A percentile compares a stretch with the other conserved stretches of the same genome.
Evolutionary conservation across 176 grass and related monocot species (phyloP).

Genomic region (Puccinellia tenuiflora): DNA sequence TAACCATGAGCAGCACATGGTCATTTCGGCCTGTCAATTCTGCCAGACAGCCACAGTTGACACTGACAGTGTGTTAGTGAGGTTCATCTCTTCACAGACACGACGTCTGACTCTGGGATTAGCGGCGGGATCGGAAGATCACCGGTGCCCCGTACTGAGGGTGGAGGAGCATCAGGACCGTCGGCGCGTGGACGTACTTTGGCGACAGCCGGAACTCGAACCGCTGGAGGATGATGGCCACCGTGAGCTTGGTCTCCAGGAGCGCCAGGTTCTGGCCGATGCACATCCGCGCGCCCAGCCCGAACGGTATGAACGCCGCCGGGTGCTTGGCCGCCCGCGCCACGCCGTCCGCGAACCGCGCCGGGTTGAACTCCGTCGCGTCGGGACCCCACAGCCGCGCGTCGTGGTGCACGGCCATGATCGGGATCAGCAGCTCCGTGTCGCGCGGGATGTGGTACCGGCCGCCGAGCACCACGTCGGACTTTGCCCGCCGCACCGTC

Average conservation of each 20-base stretch:
- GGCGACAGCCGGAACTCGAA: constrained; percentile 82
- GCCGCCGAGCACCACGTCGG: constrained; percentile 68
- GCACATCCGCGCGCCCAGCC: constrained; percentile 86
- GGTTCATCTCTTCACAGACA: background rate
- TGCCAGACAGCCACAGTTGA: constrained; percentile 38
- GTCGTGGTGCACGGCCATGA: constrained; percentile 98
- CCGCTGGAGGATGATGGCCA: constrained; percentile 83
- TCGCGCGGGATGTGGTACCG: constrained; percentile 63
- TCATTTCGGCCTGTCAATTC: constrained; percentile 45
- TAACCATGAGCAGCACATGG: constrained; percentile 27
- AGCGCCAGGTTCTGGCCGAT: constrained; percentile 96
- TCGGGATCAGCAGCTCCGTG: constrained; percentile 91
- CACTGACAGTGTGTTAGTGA: constrained; percentile 37
- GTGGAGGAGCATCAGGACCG: constrained; percentile 97
- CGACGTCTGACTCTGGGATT: constrained; percentile 16
- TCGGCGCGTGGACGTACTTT: constrained; percentile 87
- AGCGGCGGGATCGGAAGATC: constrained; percentile 52
- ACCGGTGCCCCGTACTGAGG: constrained; percentile 89
- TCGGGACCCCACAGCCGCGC: constrained; percentile 70
- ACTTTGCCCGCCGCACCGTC: constrained; percentile 77
- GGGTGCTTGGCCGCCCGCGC: constrained; percentile 65
- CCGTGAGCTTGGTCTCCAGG: constrained; percentile 80
- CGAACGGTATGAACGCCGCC: constrained; percentile 89
- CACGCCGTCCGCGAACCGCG: constrained; percentile 57
- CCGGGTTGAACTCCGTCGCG: constrained; percentile 86